Percentiles rank a stretch among this genome's conserved stretches.
Conservation (phyloP, 495 filamentous ascomycete genomes). For the Penicillium lagena region DNA sequence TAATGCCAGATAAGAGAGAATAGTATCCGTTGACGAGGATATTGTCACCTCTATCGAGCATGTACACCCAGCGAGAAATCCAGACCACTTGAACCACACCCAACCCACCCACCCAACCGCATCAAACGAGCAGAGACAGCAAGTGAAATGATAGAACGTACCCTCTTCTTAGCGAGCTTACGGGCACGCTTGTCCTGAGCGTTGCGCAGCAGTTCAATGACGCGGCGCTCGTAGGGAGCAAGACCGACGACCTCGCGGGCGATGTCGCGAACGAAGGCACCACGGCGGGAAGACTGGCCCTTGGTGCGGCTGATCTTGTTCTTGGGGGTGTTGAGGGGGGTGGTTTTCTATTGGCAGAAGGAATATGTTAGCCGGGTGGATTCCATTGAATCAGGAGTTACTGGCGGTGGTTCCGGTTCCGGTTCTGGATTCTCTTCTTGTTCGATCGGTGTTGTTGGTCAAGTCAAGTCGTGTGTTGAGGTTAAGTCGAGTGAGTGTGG, state of each 20-base stretch:
- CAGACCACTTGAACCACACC: background rate
- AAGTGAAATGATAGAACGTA: constrained; percentile 35
- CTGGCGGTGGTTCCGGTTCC: background rate
- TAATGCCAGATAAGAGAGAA: too few relatives aligned
- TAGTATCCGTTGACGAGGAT: too few relatives aligned
- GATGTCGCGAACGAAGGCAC: constrained; percentile 87
- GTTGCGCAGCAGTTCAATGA: constrained; percentile 98
- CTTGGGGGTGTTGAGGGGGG: constrained; percentile 72
- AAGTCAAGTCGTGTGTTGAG: constrained; percentile 1
- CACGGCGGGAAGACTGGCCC: constrained; percentile 87
- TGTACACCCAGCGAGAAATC: background rate
- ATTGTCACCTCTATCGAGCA: too few relatives aligned
- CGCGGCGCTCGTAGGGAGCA: constrained; percentile 94
- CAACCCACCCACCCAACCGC: background rate
- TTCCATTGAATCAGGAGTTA: too few relatives aligned
- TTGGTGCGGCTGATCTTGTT: constrained; percentile 81
- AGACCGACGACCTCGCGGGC: constrained; percentile 90
- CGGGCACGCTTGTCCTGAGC: constrained; percentile 98
- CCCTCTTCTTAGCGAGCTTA: constrained; percentile 99
- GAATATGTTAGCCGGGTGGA: too few relatives aligned
- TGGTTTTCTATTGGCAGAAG: constrained; percentile 69
- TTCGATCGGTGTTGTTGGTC: too few relatives aligned
- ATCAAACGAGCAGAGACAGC: background rate
- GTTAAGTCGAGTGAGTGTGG: constrained; percentile 1
- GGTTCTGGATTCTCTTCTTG: constrained; percentile 1